These are phyloP conservation scores for Cnidoscolus chayamansa DNA, from an alignment of 441 rosid genomes.

Conservation along the genomic window DNA sequence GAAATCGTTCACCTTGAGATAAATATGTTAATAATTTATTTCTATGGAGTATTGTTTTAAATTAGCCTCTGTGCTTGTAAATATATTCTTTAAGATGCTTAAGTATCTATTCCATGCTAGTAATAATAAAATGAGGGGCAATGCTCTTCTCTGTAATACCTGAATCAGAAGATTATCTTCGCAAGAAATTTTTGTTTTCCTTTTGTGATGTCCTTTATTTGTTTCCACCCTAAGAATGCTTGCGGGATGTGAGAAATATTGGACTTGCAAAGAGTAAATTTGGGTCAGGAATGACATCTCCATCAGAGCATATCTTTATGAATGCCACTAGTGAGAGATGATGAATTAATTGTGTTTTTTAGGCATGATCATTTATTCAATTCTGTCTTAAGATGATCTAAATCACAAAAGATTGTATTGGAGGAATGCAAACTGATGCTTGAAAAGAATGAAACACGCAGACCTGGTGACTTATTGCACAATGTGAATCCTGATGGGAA, in stretches of 20 bases:
- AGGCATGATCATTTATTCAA: background rate
- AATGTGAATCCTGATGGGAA: slow-evolving; percentile 7
- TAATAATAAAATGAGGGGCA: too few relatives aligned
- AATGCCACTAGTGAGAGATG: slow-evolving; percentile 13
- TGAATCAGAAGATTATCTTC: background rate
- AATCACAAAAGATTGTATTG: background rate
- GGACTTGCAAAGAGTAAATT: background rate
- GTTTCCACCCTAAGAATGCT: slow-evolving; percentile 1
- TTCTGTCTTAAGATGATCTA: background rate
- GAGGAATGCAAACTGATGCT: slow-evolving; percentile 4
- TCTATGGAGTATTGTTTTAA: too few relatives aligned
- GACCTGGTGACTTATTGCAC: slow-evolving; percentile 15
- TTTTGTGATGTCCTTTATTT: background rate
- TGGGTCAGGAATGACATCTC: slow-evolving; percentile 2
- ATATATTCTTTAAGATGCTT: too few relatives aligned
- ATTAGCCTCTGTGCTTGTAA: too few relatives aligned
- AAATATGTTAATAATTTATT: too few relatives aligned
- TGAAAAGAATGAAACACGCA: background rate
- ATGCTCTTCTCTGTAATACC: too few relatives aligned
- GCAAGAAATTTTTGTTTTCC: background rate
- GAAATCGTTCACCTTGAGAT: too few relatives aligned
- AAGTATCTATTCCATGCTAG: too few relatives aligned
- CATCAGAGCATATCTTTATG: slow-evolving; percentile 8
- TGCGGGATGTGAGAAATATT: slow-evolving; percentile 10
- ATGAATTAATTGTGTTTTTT: background rate